Conservation (phyloP, 2,329 filamentous ascomycete species). For the Exophiala calicioides region DNA sequence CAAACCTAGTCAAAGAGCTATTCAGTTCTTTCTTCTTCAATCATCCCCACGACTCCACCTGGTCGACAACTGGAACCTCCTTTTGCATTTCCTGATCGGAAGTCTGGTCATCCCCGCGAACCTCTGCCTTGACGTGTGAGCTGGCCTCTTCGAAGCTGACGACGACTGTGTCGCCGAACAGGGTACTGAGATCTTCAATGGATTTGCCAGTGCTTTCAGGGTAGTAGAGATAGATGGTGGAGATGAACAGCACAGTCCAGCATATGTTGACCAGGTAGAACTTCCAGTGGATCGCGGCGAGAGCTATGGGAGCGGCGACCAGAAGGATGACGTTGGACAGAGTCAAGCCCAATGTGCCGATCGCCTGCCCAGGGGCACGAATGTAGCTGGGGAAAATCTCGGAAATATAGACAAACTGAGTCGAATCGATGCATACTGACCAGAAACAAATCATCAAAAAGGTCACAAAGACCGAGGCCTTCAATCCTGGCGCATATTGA, state of each 20-base stretch:
- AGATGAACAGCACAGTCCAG: conserved; percentile 34
- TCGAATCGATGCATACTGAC: conserved; percentile 48
- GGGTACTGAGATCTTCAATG: conserved; percentile 38
- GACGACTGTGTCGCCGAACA: conserved; percentile 35
- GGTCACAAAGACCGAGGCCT: conserved; percentile 42
- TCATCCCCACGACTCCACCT: too few species aligned
- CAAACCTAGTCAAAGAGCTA: too few species aligned
- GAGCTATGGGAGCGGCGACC: conserved; percentile 35
- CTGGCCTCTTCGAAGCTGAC: background rate
- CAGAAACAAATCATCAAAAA: conserved; percentile 44
- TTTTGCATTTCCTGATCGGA: background rate
- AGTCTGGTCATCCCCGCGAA: background rate
- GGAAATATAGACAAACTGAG: conserved; percentile 41
- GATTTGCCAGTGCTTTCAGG: conserved; percentile 39
- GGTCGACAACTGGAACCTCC: too few species aligned
- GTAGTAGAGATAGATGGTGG: conserved; percentile 37
- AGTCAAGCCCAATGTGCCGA: conserved; percentile 1
- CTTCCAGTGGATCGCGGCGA: conserved; percentile 37
- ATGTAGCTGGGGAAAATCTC: conserved; percentile 12
- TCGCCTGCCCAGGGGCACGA: background rate
- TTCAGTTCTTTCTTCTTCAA: too few species aligned
- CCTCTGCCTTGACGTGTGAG: background rate
- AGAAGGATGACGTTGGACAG: conserved; percentile 35
- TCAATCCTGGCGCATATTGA: conserved; percentile 36
- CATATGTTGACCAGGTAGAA: conserved; percentile 41